Percentiles rank a stretch among this genome's conserved stretches.
These are phyloP conservation scores for Clitopilus hobsonii DNA, from an alignment of 768 basidiomycete genomes.

Conservation along the genomic window DNA sequence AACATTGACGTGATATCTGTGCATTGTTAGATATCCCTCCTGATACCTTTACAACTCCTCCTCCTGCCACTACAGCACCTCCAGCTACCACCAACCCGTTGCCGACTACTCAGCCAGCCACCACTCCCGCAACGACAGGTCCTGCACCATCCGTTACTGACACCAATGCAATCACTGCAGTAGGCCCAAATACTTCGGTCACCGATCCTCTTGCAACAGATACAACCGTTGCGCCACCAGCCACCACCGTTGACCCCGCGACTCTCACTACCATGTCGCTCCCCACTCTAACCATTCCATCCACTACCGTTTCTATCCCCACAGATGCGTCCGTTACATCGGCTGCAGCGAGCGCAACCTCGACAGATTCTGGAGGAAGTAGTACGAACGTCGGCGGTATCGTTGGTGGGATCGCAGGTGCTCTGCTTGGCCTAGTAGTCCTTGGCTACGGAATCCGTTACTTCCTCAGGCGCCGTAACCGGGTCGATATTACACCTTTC, in stretches of 20 bases:
- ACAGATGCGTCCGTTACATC: conserved; percentile 4
- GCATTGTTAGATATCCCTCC: neutral
- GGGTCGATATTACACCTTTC: conserved; percentile 42
- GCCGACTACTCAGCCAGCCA: neutral
- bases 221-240: neutral
- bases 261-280: neutral
- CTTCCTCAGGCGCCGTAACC: conserved; percentile 30
- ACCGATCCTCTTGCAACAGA: neutral
- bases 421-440: conserved; percentile 35
- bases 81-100: neutral
- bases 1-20: neutral
- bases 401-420: conserved; percentile 42
- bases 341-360: conserved; percentile 13
- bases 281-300: neutral
- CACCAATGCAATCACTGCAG: neutral
- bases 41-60: neutral
- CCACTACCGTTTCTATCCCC: neutral
- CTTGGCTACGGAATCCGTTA: conserved; percentile 37
- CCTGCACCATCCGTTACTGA: neutral
- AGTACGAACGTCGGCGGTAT: conserved; percentile 24
- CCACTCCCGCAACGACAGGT: conserved; percentile 1
- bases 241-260: neutral
- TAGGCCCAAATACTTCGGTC: neutral
- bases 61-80: conserved; percentile 1
- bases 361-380: conserved; percentile 9